phyloP scores from a whole-genome alignment of 306 rosid species.

The Dalbergia oliveri region DNA sequence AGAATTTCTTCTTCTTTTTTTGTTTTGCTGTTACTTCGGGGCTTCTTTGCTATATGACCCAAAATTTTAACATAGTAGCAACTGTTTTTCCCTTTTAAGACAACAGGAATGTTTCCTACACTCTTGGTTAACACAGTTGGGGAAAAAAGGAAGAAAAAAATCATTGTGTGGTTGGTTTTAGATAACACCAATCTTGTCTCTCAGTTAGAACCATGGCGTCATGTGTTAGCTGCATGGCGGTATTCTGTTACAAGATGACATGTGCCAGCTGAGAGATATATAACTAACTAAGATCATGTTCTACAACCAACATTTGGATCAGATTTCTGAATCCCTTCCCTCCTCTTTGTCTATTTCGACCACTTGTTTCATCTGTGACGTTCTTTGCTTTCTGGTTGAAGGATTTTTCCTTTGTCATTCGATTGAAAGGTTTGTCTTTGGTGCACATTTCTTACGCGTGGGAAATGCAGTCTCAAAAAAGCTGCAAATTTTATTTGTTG shows the following conservation, averaged over 20 bases:
- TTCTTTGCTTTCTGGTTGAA: background rate
- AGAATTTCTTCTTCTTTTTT: too few species aligned
- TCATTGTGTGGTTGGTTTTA: background rate
- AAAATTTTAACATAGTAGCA: background rate
- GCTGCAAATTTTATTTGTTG: background rate
- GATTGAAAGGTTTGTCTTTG: background rate
- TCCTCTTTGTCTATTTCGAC: background rate
- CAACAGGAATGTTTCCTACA: background rate
- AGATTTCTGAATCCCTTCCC: background rate
- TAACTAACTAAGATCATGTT: background rate
- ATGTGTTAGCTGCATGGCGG: background rate
- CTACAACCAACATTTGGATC: background rate
- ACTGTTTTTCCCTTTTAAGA: too few species aligned
- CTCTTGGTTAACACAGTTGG: background rate
- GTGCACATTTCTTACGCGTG: background rate
- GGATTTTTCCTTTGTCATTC: background rate
- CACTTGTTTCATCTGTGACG: background rate
- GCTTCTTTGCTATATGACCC: background rate
- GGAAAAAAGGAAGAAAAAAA: background rate
- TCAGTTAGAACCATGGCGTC: background rate
- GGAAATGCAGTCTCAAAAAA: background rate
- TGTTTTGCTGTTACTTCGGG: too few species aligned
- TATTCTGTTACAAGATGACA: slow-evolving; percentile 15
- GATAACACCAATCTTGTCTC: background rate
- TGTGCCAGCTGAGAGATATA: background rate